phyloP scores from a whole-genome alignment of 768 basidiomycete genomes.

The Leccinum fibrillosum region DNA sequence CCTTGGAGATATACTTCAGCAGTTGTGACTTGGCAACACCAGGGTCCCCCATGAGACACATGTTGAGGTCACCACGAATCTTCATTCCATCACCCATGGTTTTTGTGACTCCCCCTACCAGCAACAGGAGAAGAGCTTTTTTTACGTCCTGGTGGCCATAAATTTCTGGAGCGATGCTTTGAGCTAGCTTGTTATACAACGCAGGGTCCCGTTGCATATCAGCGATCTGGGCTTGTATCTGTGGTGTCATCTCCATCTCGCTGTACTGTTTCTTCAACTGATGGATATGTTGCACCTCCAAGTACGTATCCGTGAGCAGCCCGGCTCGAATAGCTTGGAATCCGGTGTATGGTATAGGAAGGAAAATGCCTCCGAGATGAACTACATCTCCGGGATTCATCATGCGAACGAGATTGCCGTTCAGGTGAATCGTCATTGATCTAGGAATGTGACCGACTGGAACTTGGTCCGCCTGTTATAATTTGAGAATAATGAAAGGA shows the following conservation, averaged over 20 bases:
- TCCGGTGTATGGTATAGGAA: slow-evolving; percentile 96
- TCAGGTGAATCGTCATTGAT: slow-evolving; percentile 95
- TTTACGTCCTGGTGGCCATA: slow-evolving; percentile 98
- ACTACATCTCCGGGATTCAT: slow-evolving; percentile 97
- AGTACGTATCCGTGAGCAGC: slow-evolving; percentile 93
- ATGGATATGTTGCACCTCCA: slow-evolving; percentile 86
- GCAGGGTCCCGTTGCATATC: slow-evolving; percentile 70
- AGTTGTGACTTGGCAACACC: slow-evolving; percentile 98
- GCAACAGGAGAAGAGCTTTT: slow-evolving; percentile 86
- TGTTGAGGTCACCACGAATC: slow-evolving; percentile 95
- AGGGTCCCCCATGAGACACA: slow-evolving; percentile 99
- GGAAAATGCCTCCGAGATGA: slow-evolving; percentile 93
- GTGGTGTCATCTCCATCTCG: slow-evolving; percentile 89
- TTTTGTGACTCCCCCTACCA: slow-evolving; percentile 97
- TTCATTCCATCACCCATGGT: slow-evolving; percentile 96
- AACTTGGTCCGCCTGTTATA: slow-evolving; percentile 87
- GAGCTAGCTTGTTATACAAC: slow-evolving; percentile 85
- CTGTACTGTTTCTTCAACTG: slow-evolving; percentile 98
- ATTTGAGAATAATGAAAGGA: slow-evolving; percentile 6
- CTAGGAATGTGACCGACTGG: slow-evolving; percentile 99
- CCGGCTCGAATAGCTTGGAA: slow-evolving; percentile 97
- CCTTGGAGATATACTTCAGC: slow-evolving; percentile 97
- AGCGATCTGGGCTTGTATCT: slow-evolving; percentile 66
- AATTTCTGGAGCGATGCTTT: slow-evolving; percentile 97
- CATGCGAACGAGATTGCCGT: slow-evolving; percentile 82